Percentiles rank a stretch among this genome's conserved stretches.
phyloP scores from a whole-genome alignment of 345 rosid genomes.

The Trapa bicornis region DNA sequence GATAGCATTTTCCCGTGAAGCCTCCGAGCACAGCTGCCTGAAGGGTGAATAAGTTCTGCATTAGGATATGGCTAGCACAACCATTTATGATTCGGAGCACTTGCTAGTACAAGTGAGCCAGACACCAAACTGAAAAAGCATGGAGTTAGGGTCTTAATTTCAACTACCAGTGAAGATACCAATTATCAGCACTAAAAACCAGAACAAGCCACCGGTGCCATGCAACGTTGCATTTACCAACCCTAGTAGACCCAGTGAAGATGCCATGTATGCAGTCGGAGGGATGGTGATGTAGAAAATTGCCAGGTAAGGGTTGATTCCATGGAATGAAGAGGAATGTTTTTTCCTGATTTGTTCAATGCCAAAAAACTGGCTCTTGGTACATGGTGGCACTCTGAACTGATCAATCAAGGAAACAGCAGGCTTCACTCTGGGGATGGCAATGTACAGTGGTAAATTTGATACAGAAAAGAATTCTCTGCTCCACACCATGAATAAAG shows the following conservation, averaged over 20 bases:
- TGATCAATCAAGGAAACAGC: slow-evolving; percentile 42
- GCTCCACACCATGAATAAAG: slow-evolving; percentile 43
- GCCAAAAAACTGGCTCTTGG: slow-evolving; percentile 78
- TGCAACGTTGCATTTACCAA: too few relatives aligned
- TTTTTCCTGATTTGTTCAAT: slow-evolving; percentile 44
- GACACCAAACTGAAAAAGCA: too few relatives aligned
- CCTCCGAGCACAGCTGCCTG: too few relatives aligned
- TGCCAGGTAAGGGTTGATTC: slow-evolving; percentile 71
- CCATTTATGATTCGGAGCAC: too few relatives aligned
- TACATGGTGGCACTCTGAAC: slow-evolving; percentile 12
- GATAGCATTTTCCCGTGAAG: too few relatives aligned
- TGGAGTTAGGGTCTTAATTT: too few relatives aligned
- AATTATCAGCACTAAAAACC: too few relatives aligned
- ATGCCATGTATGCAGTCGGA: slow-evolving; percentile 47
- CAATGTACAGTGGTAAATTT: slow-evolving; percentile 67
- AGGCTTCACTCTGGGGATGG: slow-evolving; percentile 76
- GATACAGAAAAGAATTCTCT: slow-evolving; percentile 70
- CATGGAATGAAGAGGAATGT: slow-evolving; percentile 73
- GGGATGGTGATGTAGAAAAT: slow-evolving; percentile 55
- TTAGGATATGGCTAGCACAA: too few relatives aligned
- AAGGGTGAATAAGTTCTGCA: too few relatives aligned
- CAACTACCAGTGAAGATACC: too few relatives aligned
- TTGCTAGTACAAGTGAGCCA: too few relatives aligned
- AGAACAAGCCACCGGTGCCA: too few relatives aligned
- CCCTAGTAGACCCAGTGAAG: slow-evolving; percentile 38